Percentiles rank a stretch among this genome's conserved stretches.
These are phyloP conservation scores for Zymoseptoria brevis DNA, from an alignment of 2,329 filamentous ascomycete species.

Conservation along the genomic window DNA sequence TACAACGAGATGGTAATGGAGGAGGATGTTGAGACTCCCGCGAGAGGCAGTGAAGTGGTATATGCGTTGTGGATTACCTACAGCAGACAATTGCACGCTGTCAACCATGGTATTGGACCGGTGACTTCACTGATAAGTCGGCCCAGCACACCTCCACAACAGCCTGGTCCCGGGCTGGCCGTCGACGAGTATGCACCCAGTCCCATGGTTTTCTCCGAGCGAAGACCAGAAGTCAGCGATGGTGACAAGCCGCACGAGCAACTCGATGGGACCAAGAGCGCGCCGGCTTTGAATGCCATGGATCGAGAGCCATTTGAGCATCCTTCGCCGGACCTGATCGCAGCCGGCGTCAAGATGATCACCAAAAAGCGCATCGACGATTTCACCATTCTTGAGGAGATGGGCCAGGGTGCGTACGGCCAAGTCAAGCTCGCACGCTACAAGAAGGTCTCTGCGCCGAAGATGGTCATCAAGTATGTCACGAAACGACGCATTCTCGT, in stretches of 20 bases:
- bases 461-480: conserved; percentile 94
- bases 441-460: conserved; percentile 62
- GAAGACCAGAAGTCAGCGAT: conserved; percentile 14
- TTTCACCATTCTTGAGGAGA: conserved; percentile 89
- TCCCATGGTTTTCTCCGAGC: conserved; percentile 27
- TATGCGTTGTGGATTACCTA: conserved; percentile 98
- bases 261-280: background rate
- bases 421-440: conserved; percentile 92
- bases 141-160: conserved; percentile 62
- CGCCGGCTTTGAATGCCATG: background rate
- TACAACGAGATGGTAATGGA: conserved; percentile 57
- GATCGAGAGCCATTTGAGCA: conserved; percentile 32
- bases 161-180: conserved; percentile 42
- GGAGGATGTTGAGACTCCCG: conserved; percentile 50
- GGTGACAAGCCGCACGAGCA: conserved; percentile 3
- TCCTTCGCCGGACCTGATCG: conserved; percentile 29
- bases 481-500: conserved; percentile 94
- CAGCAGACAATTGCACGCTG: conserved; percentile 80
- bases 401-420: conserved; percentile 96
- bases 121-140: conserved; percentile 59
- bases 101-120: conserved; percentile 52
- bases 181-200: conserved; percentile 21
- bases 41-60: conserved; percentile 63
- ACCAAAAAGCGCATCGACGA: conserved; percentile 79
- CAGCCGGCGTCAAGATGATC: conserved; percentile 24